Evolutionary conservation across 352 stramenopile genomes (phyloP).

Genomic region (Phytophthora cajani): DNA sequence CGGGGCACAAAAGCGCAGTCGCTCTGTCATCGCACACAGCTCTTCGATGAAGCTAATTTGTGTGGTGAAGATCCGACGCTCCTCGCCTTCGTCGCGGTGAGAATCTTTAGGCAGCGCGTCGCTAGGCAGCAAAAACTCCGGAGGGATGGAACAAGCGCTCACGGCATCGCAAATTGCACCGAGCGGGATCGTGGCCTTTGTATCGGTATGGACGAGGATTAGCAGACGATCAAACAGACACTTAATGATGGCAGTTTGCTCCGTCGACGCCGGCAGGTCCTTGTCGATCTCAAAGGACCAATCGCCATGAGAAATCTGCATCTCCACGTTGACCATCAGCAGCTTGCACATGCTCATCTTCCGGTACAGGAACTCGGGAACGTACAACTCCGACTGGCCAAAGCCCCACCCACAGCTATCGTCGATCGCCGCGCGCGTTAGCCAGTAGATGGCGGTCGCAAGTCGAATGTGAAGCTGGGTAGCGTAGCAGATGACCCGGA

Average conservation of each 20-base stretch:
- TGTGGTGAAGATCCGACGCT: conserved; percentile 62
- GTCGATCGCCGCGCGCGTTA: conserved; percentile 77
- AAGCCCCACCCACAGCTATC: conserved; percentile 85
- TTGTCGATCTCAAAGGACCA: conserved; percentile 70
- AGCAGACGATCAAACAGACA: conserved; percentile 70
- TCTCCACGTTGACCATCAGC: conserved; percentile 84
- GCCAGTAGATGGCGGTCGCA: conserved; percentile 83
- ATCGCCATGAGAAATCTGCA: conserved; percentile 70
- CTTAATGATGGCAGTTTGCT: conserved; percentile 68
- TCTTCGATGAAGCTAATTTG: conserved; percentile 79
- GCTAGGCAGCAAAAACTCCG: conserved; percentile 50
- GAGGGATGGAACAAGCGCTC: conserved; percentile 52
- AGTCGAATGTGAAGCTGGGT: conserved; percentile 81
- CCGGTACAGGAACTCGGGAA: conserved; percentile 80
- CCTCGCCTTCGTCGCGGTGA: conserved; percentile 33
- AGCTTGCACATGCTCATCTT: conserved; percentile 86
- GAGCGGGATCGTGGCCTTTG: conserved; percentile 43
- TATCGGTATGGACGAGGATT: conserved; percentile 51
- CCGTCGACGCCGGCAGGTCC: conserved; percentile 66
- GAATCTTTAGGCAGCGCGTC: conserved; percentile 43
- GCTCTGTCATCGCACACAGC: conserved; percentile 80
- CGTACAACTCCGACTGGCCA: conserved; percentile 74
- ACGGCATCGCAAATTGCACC: conserved; percentile 69
- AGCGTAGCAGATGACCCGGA: conserved; percentile 75
- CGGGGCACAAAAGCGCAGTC: conserved; percentile 61